Evolutionary conservation across 2,329 filamentous ascomycete genomes (phyloP).

Genomic region (Sporothrix sp.): DNA sequence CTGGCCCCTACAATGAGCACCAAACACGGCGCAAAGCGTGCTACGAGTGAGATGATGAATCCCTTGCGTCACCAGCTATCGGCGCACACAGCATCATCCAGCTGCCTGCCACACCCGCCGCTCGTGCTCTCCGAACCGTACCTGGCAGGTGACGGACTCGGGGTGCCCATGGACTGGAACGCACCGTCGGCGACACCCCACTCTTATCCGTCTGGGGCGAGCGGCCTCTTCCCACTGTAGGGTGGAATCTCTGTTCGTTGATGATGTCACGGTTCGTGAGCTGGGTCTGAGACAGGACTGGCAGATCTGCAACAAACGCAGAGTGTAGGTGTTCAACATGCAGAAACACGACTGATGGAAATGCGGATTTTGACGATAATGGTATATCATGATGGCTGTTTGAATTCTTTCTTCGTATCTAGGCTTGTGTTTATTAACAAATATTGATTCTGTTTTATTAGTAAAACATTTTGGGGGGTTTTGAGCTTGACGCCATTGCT

Average conservation of each 20-base stretch:
- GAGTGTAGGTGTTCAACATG: neutral
- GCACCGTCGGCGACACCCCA: neutral
- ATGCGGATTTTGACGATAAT: no score
- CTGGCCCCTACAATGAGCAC: no score
- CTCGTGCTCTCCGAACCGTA: constrained; percentile 1
- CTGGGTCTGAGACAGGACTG: constrained; percentile 10
- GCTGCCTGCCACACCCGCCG: constrained; percentile 4
- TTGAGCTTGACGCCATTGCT: no score
- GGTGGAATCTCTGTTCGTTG: neutral
- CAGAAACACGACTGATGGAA: no score
- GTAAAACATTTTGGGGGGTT: no score
- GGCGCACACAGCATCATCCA: neutral
- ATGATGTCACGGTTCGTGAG: constrained; percentile 2
- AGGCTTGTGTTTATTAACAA: no score
- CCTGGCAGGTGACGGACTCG: neutral
- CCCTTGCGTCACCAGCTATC: neutral
- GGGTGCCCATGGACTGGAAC: constrained; percentile 2
- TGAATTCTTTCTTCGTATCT: no score
- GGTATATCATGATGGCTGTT: no score
- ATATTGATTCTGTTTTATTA: no score
- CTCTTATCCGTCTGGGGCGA: neutral
- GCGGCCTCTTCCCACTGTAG: neutral
- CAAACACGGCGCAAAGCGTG: neutral
- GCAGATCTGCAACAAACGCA: constrained; percentile 1
- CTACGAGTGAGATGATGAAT: neutral